A percentile compares a stretch with the other conserved stretches of the same genome.
phyloP scores from a whole-genome alignment of 495 filamentous ascomycete species.

The Aspergillus biplanus region DNA sequence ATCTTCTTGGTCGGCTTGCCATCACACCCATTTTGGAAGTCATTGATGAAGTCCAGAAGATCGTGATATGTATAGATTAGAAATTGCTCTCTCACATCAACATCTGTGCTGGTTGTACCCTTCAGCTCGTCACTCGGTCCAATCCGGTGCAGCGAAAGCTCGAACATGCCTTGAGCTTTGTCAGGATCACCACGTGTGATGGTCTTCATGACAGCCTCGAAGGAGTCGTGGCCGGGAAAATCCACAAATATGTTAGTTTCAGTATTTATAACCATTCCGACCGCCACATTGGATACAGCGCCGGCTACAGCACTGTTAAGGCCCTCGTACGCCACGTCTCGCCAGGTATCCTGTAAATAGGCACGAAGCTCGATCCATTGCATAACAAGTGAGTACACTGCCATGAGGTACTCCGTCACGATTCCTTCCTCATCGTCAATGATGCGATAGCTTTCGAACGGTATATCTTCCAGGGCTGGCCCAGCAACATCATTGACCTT shows the following conservation, averaged over 20 bases:
- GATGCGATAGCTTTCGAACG: constrained; percentile 49
- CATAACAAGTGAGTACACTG: constrained; percentile 35
- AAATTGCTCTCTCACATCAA: constrained; percentile 47
- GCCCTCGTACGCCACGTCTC: constrained; percentile 45
- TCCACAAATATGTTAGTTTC: constrained; percentile 41
- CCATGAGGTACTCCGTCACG: constrained; percentile 42
- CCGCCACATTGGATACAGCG: constrained; percentile 43
- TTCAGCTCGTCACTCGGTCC: background rate
- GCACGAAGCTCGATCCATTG: constrained; percentile 38
- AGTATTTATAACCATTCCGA: constrained; percentile 40
- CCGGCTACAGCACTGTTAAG: constrained; percentile 52
- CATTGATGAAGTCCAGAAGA: constrained; percentile 49
- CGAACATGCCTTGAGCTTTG: constrained; percentile 27
- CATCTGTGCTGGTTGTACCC: constrained; percentile 15
- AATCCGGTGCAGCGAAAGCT: constrained; percentile 9
- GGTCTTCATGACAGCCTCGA: constrained; percentile 40
- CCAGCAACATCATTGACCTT: background rate
- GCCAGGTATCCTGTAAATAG: constrained; percentile 47
- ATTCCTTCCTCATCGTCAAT: constrained; percentile 38
- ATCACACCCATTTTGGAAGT: constrained; percentile 48
- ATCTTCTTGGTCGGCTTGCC: constrained; percentile 51
- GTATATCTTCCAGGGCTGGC: constrained; percentile 21
- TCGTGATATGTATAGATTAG: constrained; percentile 45
- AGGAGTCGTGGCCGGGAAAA: constrained; percentile 46
- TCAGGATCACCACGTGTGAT: constrained; percentile 42